Evolutionary conservation across 768 basidiomycete genomes (phyloP).

Genomic region (Strobilomyces confusus): DNA sequence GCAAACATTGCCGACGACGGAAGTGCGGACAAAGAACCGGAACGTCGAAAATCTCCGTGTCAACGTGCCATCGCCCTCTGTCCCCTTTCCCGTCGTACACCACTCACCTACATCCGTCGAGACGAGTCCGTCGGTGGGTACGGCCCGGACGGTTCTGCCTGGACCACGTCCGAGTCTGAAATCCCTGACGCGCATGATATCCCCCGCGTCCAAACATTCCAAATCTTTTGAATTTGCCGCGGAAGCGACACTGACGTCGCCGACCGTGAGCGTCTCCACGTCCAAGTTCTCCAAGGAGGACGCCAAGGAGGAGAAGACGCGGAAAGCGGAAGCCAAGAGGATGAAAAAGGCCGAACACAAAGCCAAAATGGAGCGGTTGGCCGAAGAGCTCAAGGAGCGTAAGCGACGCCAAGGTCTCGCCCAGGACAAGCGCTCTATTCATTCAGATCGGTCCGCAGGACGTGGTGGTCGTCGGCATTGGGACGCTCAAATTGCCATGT

Average conservation of each 20-base stretch:
- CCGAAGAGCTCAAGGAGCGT: conserved; percentile 42
- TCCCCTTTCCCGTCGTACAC: conserved; percentile 16
- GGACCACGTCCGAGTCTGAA: conserved; percentile 9
- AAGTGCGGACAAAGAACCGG: conserved; percentile 23
- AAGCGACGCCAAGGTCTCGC: conserved; percentile 30
- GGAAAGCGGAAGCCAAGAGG: conserved; percentile 41
- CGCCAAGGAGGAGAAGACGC: conserved; percentile 39
- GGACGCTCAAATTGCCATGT: conserved; percentile 31
- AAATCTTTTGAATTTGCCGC: conserved; percentile 1
- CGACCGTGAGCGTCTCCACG: conserved; percentile 12
- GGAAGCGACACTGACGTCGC: conserved; percentile 15
- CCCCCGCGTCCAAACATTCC: conserved; percentile 19
- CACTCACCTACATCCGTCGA: conserved; percentile 17
- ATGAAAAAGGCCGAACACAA: conserved; percentile 41
- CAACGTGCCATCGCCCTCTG: conserved; percentile 21
- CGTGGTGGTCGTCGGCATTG: conserved; percentile 17
- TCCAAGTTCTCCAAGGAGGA: conserved; percentile 19
- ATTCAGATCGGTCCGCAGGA: conserved; percentile 23
- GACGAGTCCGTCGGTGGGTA: background rate
- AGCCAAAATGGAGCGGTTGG: conserved; percentile 39
- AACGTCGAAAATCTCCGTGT: conserved; percentile 30
- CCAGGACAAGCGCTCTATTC: conserved; percentile 29
- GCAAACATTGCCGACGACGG: background rate
- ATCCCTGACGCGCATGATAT: conserved; percentile 28
- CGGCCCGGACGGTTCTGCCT: background rate